Base-by-base conservation (phyloP, 2,329 filamentous ascomycete genomes). In the Paraconiothyrium brasiliense region DNA sequence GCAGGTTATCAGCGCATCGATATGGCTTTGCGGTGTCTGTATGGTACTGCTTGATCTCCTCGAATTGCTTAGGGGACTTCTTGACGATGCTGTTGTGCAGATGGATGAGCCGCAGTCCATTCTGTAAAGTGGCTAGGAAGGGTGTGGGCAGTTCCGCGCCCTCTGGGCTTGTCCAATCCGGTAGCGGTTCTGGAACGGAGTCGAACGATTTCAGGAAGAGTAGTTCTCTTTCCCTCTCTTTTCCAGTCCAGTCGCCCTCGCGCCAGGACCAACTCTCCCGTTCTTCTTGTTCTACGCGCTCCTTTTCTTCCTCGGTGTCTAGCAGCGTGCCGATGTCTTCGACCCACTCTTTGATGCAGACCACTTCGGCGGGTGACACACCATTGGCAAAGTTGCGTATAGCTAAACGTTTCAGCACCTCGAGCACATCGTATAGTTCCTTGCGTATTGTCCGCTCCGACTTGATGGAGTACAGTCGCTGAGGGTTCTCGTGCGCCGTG, bases 1-100 rank as follows among this genome's bases (percentile, higher is more conserved):
- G 88, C 64, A 99, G 84, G 77, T 99, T 99, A 70, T 99, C 95
- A 3, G 94, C 93, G 65, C 90, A 90, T 52, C 95, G 90, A 78
- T 99, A 99, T 0, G 95, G 95, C 80, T 98, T 98, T 62, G 89
- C 90, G 10, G 95, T 94, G 78, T 99, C 93, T n/a, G 89, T 90
- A 77, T 98, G 95, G 78, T 91, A 97, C 10, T 87, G 86, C 60
- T 92, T 93, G 74, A 99, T 97, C 65, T 92, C 88, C 56, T 94
- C 93, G 76, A 98, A 98, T 8, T 91, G 92, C 34, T 92, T 87
- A 74, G 90, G 89, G 24, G 94, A 97, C 76, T 92, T 92, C 73
- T 89, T 88, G 35, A 99, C 92, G 0, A 92, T 89, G 14, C 90
- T 89, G 76, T 99, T 99, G 84, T 99, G 95, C 65, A 98, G 86